Evolutionary conservation across 164 flowering plant species (phyloP), one percentile per base, ranked within the genome.

Genomic region (Berberis thunbergii): DNA sequence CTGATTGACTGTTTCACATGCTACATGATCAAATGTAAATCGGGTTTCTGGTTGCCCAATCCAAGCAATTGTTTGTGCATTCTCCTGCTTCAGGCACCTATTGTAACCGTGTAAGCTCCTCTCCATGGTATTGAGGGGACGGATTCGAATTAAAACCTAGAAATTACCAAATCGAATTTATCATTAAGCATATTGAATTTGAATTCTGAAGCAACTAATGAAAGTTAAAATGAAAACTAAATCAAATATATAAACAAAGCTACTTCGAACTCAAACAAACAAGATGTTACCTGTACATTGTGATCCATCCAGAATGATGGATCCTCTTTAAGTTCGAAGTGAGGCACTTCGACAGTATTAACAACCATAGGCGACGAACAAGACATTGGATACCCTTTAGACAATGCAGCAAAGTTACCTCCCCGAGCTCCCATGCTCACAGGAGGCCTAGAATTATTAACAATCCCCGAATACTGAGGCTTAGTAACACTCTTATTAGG

Each of bases 241-340:
- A 52, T 1, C 3, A 3, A 1, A 10, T 7, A 52, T 8, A 6
- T 8, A 50, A 5, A 3, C 54, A 52, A 11, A 3, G 1, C 4
- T 52, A 9, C 10, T 52, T 7, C 11, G 3, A 50, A 50, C 8
- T 3, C 54, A 5, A 50, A 50, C 45, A 49, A 60, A 61, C 39
- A 26, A 59, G 45, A 77, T 26, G 26, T 64, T 71, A 85, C 99
- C 86, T 95, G 99, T 67, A 95, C 99, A 82, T 89, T 95, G 73
- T 89, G 97, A 69, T 95, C 96, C 89, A 86, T 84, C 99, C 99
- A 95, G 59, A 91, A 95, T 1, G 99, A 89, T 45, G 94, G 86
- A 75, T 89, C 92, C 70, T 91, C 99, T 69, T 80, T 88, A 49
- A 91, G 90, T 63, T 91, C 96, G 59, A 87, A 91, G 74, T 89